Evolutionary conservation across 1,284 basidiomycete species (phyloP).

Genomic region (Gymnopus androsaceus): DNA sequence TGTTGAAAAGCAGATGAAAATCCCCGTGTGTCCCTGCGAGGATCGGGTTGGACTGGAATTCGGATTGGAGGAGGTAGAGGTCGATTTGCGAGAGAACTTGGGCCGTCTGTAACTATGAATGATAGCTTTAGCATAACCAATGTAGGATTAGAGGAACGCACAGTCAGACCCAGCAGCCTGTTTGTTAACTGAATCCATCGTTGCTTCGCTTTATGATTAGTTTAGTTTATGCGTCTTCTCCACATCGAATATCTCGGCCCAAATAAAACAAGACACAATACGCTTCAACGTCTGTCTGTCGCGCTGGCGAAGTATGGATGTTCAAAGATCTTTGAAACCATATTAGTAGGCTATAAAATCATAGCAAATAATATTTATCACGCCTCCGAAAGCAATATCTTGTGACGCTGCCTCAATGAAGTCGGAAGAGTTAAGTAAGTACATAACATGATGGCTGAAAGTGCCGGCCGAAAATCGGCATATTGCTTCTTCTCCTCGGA

Average conservation of each 20-base stretch:
- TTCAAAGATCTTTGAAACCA: constrained; percentile 53
- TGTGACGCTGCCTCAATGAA: constrained; percentile 37
- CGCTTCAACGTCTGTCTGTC: too few relatives aligned
- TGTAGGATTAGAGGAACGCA: constrained; percentile 17
- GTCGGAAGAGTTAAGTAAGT: background rate
- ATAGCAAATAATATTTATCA: constrained; percentile 41
- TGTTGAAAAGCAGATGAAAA: constrained; percentile 73
- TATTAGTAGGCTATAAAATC: constrained; percentile 23
- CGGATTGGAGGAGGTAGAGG: constrained; percentile 68
- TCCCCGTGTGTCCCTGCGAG: constrained; percentile 47
- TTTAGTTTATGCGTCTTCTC: too few relatives aligned
- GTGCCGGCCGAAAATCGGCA: too few relatives aligned
- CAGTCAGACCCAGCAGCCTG: constrained; percentile 35
- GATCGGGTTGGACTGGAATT: constrained; percentile 72
- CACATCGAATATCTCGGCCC: too few relatives aligned
- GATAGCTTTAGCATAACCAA: background rate
- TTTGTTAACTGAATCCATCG: constrained; percentile 29
- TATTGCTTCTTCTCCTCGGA: too few relatives aligned
- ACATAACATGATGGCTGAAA: background rate
- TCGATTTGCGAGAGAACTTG: constrained; percentile 74
- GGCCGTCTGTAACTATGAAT: constrained; percentile 63
- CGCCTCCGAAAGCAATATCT: constrained; percentile 63
- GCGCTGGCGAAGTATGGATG: constrained; percentile 78
- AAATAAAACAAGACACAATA: too few relatives aligned
- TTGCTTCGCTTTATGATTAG: too few relatives aligned